These are phyloP conservation scores for Neofusicoccum kwambonambiense DNA, from an alignment of 2,329 filamentous ascomycete genomes.

Conservation along the genomic window DNA sequence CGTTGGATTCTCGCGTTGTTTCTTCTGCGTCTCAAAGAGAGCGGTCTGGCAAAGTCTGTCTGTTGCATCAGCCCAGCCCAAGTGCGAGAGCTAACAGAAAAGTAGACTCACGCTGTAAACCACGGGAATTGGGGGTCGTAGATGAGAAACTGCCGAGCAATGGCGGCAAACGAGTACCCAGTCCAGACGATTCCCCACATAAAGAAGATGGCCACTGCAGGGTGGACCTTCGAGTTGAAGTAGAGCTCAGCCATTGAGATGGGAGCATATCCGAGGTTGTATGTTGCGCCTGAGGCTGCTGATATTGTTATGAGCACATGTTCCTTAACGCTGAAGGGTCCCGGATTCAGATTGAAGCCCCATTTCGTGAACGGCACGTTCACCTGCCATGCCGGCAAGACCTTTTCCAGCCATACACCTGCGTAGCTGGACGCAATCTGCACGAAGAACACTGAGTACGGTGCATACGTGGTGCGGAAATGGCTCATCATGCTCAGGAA, in stretches of 20 bases:
- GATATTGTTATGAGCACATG: conserved; percentile 57
- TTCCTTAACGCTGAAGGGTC: conserved; percentile 57
- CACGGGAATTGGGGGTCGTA: conserved; percentile 59
- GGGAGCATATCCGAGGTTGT: conserved; percentile 44
- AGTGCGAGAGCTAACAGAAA: no score
- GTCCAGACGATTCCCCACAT: conserved; percentile 60
- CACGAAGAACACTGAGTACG: conserved; percentile 63
- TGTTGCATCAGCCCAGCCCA: no score
- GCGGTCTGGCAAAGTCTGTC: conserved; percentile 46
- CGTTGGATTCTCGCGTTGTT: conserved; percentile 51
- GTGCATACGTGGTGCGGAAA: conserved; percentile 57
- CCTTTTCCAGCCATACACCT: conserved; percentile 53
- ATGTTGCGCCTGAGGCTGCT: conserved; percentile 33
- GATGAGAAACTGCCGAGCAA: conserved; percentile 57
- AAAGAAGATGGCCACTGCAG: conserved; percentile 58
- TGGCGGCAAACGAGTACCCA: conserved; percentile 59
- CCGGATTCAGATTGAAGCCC: conserved; percentile 56
- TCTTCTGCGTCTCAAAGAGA: conserved; percentile 58
- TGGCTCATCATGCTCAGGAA: conserved; percentile 58
- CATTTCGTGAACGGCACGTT: conserved; percentile 48
- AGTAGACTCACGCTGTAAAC: conserved; percentile 22
- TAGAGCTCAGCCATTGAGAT: conserved; percentile 59
- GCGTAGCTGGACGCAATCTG: conserved; percentile 58
- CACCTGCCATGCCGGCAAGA: conserved; percentile 50
- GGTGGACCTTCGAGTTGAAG: conserved; percentile 53